Evolutionary conservation across 345 rosid genomes (phyloP), one percentile per base, ranked within the genome.

Genomic region (Cardiospermum halicacabum): DNA sequence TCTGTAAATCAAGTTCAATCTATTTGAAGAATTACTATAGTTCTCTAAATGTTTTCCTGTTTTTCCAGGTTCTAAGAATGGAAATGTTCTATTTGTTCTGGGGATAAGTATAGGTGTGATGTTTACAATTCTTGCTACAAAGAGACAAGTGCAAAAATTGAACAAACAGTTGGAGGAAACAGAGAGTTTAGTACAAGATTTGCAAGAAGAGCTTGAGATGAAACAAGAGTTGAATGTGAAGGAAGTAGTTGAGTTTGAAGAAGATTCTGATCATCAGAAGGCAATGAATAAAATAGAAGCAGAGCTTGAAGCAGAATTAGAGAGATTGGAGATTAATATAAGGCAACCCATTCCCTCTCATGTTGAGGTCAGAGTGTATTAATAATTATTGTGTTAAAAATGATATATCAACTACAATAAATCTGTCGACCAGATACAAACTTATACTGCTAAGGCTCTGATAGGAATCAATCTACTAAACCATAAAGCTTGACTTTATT

Each of bases 141-240:
- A 42, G 22, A 58, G 21, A 30, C 67, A 76, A 68, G 37, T 73
- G 22, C 69, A 76, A 49, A 58, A n/a, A 2, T 69, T 79, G 53
- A 53, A 66, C 25, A 68, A 67, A 31, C n/a, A 13, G 56, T 42
- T 79, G 69, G 60, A 55, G 50, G 66, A 75, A 64, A 69, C 53
- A 22, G 34, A 64, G 71, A 68, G 55, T 54, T 49, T 75, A 59
- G 72, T 73, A 39, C 62, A 32, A 55, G 83, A 70, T 54, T 58
- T 73, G 24, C 63, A 75, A 0, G 83, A 79, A 11, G 80, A 79
- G 57, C 75, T 79, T 13, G 70, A 79, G 56, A 75, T 64, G 74
- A 75, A 67, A 28, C 74, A 75, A 36, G 32, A 4, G 50, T 49
- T 70, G 26, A 69, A 48, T 12, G 56, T 71, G 36, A 56, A 62